These are phyloP conservation scores for Xerocomellus amylosporus DNA, from an alignment of 768 basidiomycete genomes.

Conservation along the genomic window DNA sequence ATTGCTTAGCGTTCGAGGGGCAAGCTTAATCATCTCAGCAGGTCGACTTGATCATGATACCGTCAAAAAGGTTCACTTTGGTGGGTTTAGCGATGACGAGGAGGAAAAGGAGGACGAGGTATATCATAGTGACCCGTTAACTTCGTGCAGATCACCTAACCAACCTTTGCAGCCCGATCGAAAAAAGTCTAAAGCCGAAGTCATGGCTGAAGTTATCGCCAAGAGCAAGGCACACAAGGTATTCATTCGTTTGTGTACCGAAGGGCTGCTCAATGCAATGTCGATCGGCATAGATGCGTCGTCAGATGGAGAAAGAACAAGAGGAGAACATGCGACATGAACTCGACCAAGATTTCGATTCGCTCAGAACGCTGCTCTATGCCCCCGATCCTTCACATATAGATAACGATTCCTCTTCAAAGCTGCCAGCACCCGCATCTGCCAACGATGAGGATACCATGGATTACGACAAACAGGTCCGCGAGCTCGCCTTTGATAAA, in stretches of 20 bases:
- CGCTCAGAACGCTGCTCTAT: slow-evolving; percentile 72
- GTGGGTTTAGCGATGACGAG: slow-evolving; percentile 77
- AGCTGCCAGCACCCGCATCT: not conserved
- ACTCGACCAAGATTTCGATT: slow-evolving; percentile 85
- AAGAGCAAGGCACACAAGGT: slow-evolving; percentile 98
- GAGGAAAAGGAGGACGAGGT: slow-evolving; percentile 52
- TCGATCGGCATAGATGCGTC: slow-evolving; percentile 53
- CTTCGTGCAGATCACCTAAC: not conserved
- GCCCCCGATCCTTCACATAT: slow-evolving; percentile 48
- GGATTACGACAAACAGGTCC: slow-evolving; percentile 90
- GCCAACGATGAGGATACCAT: slow-evolving; percentile 34
- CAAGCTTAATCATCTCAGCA: slow-evolving; percentile 20
- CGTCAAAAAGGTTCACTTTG: slow-evolving; percentile 75
- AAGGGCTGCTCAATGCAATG: not conserved
- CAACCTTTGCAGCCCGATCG: slow-evolving; percentile 55
- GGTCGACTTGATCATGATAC: slow-evolving; percentile 68
- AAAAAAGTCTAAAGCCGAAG: slow-evolving; percentile 92
- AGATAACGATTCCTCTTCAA: slow-evolving; percentile 33
- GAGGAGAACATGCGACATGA: slow-evolving; percentile 84
- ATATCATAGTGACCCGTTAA: slow-evolving; percentile 18
- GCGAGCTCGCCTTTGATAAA: slow-evolving; percentile 89
- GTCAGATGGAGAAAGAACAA: slow-evolving; percentile 86
- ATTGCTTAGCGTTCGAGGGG: not conserved
- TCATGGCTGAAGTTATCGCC: slow-evolving; percentile 96
- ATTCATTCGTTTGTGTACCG: slow-evolving; percentile 1